Evolutionary conservation across 2,329 filamentous ascomycete species (phyloP), one percentile per base, ranked within the genome.

Genomic region (Truncatella angustata): DNA sequence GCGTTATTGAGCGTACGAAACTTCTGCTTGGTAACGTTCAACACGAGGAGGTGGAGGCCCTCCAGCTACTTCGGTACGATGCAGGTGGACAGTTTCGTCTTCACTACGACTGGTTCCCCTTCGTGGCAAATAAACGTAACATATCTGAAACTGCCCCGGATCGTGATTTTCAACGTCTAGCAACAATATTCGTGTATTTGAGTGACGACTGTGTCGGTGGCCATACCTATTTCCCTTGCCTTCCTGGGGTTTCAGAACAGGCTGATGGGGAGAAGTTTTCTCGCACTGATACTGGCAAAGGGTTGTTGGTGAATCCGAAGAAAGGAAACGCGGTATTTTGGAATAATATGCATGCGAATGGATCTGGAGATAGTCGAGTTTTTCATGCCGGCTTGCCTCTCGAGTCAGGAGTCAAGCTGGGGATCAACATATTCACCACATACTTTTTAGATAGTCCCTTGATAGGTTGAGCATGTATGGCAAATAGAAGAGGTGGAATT

Each of bases 231-330:
- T 43, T 43, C 21, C 40, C 36, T 12, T 12, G 20, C 5, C 5
- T 23, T 11, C 20, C 18, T 7, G n/a, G 20, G 18, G 40, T 43
- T 5, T 21, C 18, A 23, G 18, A 23, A 9, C 18, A 43, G 5
- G 40, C 40, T 6, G 40, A 43, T 26, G 40, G 40, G 10, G 40
- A 43, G 5, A 43, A 43, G 40, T 43, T 43, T n/a, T 43, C 40
- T 9, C 5, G 40, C 5, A 43, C 40, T 23, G 40, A 43, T 5
- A 6, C 40, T 5, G 40, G 40, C 5, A 26, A 43, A 23, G 40
- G 40, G 5, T 26, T 43, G 21, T n/a, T 43, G 40, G 40, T 43
- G 18, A 43, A 26, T 6, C 40, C 40, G 5, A 43, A n/a, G 24
- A 21, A 20, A 14, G 40, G 40, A 20, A 43, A 43, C n/a, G 40